Evolutionary conservation across 495 filamentous ascomycete genomes (phyloP), one percentile per base, ranked within the genome.

Genomic region (Tuber aestivum): DNA sequence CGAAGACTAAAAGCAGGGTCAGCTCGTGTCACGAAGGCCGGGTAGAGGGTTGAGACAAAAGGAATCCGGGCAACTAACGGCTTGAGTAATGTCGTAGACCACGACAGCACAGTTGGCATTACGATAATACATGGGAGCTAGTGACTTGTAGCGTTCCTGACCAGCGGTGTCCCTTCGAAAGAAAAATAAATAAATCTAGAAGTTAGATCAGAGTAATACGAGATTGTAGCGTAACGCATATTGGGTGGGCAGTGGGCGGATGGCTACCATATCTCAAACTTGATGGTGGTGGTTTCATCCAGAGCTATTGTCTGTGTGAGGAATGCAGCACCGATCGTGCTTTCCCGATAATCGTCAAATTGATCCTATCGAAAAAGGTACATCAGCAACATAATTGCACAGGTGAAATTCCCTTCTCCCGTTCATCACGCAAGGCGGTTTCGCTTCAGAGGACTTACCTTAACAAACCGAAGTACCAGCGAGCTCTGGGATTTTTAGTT

Each of bases 331-430:
- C 95, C 95, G 87, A 99, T 99, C 69, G 95, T 99, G 61, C 94
- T 97, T 89, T 99, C 95, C 85, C 95, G 90, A 87, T 97, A 99
- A 84, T 97, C 95, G 87, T 99, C 95, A 85, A 99, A 99, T 95
- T 99, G 95, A 84, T 99, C 95, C 95, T 97, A 78, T 77, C 20
- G 32, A 32, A 40, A 42, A 71, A 16, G 40, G 56, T 12, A 18
- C 2, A 70, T 79, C 76, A 79, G 70, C 41, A 79, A 79, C 68
- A 65, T 41, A 42, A 65, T 65, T 35, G 32, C 56, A 65, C 27
- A 65, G 35, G 56, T 35, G 3, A 65, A 35, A 65, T 65, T 14
- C 27, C 10, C 27, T 18, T 35, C 2, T 16, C 12, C 5, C 2
- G 27, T 6, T 32, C 32, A 18, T 35, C n/a, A 20, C 14, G 56